Evolutionary conservation across 2,329 filamentous ascomycete genomes (phyloP), one percentile per base, ranked within the genome.

Genomic region (Dendryphion nanum): DNA sequence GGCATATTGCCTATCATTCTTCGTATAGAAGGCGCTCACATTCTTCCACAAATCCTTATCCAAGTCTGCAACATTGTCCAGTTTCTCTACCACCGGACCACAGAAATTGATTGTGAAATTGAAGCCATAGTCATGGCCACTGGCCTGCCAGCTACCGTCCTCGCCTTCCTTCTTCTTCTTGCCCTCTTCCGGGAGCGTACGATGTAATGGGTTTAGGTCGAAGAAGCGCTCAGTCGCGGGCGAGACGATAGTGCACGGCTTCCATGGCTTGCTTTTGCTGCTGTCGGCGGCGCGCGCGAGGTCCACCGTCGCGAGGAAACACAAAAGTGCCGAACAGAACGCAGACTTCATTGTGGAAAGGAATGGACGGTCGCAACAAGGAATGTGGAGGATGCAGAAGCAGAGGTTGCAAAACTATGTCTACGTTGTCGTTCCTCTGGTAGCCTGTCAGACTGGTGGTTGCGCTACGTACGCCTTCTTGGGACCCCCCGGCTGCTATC

Each of bases 71-170:
- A 86, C 78, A 45, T 80, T 72, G 30, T 75, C 70, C 15, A 85
- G 71, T 13, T 78, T 70, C 51, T 85, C 79, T 13, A 89, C 76
- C n/a, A 90, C 84, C 1, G 85, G 74, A 23, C 76, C 82, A 69
- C 87, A 93, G 52, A 93, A 83, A 67, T 93, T 93, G 54, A 91
- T 61, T 2, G 86, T 91, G 57, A 93, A 93, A 69, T 91, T 91
- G 47, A 81, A 79, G 46, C 79, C 81, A 51, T 89, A 87, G 66
- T 91, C 87, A 62, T 82, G 85, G 21, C 87, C 87, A 42, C 77
- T 78, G 6, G 84, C 81, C 47, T 80, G 75, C 71, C 77, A 78
- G 57, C 74, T 83, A 43, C 78, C 73, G 38, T 74, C 74, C 28
- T 82, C 78, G 10, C 71, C 74, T 16, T 77, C 74, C 51, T 83